Conservation (phyloP, 768 basidiomycete species). For the Boletus patriciae region DNA sequence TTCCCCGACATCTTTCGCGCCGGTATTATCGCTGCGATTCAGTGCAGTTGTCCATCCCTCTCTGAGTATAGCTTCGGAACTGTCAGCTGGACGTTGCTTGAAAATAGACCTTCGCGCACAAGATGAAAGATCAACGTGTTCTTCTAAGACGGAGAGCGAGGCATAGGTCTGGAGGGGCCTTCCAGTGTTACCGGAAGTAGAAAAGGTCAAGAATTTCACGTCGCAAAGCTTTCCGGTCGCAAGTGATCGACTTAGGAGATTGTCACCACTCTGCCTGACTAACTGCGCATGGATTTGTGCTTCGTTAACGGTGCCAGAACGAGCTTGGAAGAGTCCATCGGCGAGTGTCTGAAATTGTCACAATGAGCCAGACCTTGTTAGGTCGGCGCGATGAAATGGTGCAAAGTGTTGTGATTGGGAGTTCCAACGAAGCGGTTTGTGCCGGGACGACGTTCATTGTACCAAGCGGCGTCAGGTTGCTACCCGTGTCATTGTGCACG, state of each 20-base stretch:
- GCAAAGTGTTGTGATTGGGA: background rate
- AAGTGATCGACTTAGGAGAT: slow-evolving; percentile 14
- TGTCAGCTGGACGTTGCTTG: background rate
- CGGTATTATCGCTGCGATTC: background rate
- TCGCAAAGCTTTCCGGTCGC: slow-evolving; percentile 20
- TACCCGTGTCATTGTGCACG: too few species aligned
- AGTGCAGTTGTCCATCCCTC: slow-evolving; percentile 12
- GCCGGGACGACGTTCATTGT: slow-evolving; percentile 5
- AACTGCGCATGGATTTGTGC: background rate
- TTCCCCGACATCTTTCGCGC: background rate
- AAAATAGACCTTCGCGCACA: slow-evolving; percentile 4
- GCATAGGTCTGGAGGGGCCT: slow-evolving; percentile 11
- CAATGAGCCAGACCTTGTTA: slow-evolving; percentile 8
- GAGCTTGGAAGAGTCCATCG: slow-evolving; percentile 15
- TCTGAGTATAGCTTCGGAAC: slow-evolving; percentile 8
- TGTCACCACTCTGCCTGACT: slow-evolving; percentile 4
- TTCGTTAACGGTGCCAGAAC: background rate
- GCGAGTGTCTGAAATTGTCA: slow-evolving; percentile 17
- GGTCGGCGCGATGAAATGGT: background rate
- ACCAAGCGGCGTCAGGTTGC: background rate
- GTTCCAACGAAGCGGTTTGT: background rate
- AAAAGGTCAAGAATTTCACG: slow-evolving; percentile 18
- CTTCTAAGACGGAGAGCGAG: slow-evolving; percentile 14
- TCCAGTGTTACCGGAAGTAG: background rate
- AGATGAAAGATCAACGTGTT: slow-evolving; percentile 4